Percentiles rank a stretch among this genome's conserved stretches.
Conservation (phyloP, 2,329 filamentous ascomycete species). For the Teratosphaeria epicoccoides region DNA sequence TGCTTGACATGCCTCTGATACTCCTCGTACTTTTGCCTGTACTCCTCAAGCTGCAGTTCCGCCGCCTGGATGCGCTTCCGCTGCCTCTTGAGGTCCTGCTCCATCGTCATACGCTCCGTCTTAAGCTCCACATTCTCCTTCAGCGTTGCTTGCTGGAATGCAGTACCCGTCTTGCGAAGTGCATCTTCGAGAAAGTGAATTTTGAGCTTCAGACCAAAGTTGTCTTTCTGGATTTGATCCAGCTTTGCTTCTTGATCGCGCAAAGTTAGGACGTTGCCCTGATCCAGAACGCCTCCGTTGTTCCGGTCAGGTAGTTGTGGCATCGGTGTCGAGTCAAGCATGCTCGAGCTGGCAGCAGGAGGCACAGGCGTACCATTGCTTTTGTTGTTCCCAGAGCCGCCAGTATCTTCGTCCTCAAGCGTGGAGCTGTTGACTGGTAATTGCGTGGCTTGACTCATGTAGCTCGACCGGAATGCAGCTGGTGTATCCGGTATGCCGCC, state of each 20-base stretch:
- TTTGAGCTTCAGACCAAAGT: constrained; percentile 92
- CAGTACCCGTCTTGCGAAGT: constrained; percentile 73
- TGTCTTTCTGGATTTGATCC: constrained; percentile 94
- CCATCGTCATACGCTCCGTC: constrained; percentile 81
- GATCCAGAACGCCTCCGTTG: constrained; percentile 58
- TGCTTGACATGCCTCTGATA: constrained; percentile 72
- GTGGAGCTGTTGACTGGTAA: constrained; percentile 68
- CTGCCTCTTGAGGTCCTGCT: constrained; percentile 74
- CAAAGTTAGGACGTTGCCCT: constrained; percentile 82
- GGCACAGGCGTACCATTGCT: constrained; percentile 63
- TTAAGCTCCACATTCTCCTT: constrained; percentile 96
- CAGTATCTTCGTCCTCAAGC: constrained; percentile 50
- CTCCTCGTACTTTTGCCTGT: constrained; percentile 69
- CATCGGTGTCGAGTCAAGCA: constrained; percentile 66
- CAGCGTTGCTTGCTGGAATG: constrained; percentile 78
- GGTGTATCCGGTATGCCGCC: constrained; percentile 52
- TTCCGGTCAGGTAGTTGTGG: constrained; percentile 52
- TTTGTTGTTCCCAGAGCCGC: constrained; percentile 48
- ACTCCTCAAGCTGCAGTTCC: constrained; percentile 76
- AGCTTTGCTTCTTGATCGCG: constrained; percentile 90
- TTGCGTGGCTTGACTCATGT: constrained; percentile 52
- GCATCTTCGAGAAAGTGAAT: constrained; percentile 95
- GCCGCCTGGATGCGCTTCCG: constrained; percentile 73
- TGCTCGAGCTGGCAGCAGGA: constrained; percentile 66
- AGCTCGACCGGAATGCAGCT: constrained; percentile 49